Percentiles rank a stretch among this genome's conserved stretches.
Evolutionary conservation across 2,329 filamentous ascomycete species (phyloP).

Genomic region (Tolypocladium tropicale): DNA sequence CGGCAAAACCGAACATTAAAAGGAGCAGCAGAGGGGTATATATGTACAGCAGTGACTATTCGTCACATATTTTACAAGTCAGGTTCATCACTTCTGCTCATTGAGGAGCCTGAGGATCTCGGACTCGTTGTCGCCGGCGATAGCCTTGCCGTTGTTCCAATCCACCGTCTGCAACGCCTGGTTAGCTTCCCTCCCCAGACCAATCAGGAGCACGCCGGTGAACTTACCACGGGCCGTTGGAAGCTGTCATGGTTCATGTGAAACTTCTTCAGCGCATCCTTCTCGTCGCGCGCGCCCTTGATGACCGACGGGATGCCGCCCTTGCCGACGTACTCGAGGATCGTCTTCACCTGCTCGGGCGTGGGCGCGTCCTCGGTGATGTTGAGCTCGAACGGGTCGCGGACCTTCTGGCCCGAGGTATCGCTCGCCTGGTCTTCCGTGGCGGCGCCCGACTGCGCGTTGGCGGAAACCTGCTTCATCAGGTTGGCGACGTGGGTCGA

Average conservation of each 20-base stretch:
- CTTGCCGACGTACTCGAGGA: constrained; percentile 69
- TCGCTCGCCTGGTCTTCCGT: constrained; percentile 67
- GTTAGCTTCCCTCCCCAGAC: not conserved
- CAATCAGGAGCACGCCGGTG: not conserved
- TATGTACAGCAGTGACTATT: not conserved
- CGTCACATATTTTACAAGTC: not conserved
- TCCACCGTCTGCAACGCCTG: constrained; percentile 54
- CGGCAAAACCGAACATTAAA: not conserved
- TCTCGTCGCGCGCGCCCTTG: constrained; percentile 59
- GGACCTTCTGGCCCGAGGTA: constrained; percentile 48
- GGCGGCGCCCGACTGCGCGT: constrained; percentile 53
- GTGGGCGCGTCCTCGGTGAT: constrained; percentile 76
- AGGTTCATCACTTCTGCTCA: constrained; percentile 30
- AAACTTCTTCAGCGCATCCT: constrained; percentile 72
- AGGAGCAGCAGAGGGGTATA: not conserved
- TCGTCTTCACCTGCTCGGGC: constrained; percentile 68
- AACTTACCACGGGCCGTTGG: constrained; percentile 64
- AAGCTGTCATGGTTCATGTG: constrained; percentile 61
- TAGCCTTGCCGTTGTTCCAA: constrained; percentile 82
- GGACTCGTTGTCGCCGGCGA: constrained; percentile 71
- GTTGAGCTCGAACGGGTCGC: constrained; percentile 74
- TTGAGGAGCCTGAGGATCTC: constrained; percentile 78
- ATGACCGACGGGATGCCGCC: constrained; percentile 53
- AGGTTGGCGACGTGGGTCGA: constrained; percentile 65
- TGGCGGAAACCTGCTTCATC: constrained; percentile 70